Base-by-base conservation (phyloP, 148 eudicot species). In the Hydrangea macrophylla region DNA sequence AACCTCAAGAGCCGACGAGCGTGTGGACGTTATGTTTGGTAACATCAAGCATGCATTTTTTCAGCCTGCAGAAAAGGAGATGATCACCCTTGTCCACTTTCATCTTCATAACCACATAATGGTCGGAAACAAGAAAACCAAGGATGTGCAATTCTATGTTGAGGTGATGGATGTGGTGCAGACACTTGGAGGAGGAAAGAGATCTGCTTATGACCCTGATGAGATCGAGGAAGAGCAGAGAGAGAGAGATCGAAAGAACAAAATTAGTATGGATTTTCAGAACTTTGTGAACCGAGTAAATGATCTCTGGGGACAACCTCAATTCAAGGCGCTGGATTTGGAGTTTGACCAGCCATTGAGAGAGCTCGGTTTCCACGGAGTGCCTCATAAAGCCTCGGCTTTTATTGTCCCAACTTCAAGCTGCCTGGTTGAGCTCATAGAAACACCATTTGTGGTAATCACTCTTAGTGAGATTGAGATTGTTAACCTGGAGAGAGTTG, bases 151-250 rank as follows among this genome's bases (percentile, higher is more conserved):
- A 64, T 87, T 87, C 63, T 87, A 73, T 58, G 75, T 80, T 54
- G 92, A 87, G 80, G 92, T 87, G 69, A 87, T 87, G 92, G 92
- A 87, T 40, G 85, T 84, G 65, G 92, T 87, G 59, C 88, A 87
- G 66, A 87, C 86, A 60, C 75, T 87, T 17, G 92, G 92, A 54
- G 88, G 92, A 44, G 84, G 85, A 31, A 84, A 82, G 70, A 74
- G 88, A 74, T 87, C 92, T n/a, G 88, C 86, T 18, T 87, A 87
- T 72, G 92, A 87, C 62, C 92, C 92, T 5, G 92, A 87, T 64
- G 86, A 87, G 78, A 82, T 84, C 28, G 92, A 87, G 73, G 92
- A 87, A 75, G 92, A 87, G 48, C 92, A 87, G 58, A 75, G 92
- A 23, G 92, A 87, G 67, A 80, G 92, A 44, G 83, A 87, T 6